These are phyloP conservation scores for Phytophthora tentaculata DNA, from an alignment of 352 stramenopile species.

Conservation along the genomic window DNA sequence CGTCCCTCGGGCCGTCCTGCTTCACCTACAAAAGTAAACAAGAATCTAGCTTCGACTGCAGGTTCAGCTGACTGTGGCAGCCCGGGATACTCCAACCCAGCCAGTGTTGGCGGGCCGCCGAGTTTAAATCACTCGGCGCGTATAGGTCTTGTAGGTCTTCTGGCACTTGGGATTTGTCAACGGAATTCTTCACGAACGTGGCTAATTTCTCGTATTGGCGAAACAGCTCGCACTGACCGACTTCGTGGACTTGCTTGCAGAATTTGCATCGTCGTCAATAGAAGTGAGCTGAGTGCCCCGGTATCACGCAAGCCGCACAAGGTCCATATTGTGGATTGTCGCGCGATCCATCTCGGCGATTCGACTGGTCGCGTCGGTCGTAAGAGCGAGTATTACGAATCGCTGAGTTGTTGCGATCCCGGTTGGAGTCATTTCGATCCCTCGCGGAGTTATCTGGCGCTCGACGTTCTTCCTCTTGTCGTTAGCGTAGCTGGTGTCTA, in stretches of 20 bases:
- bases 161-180: slow-evolving; percentile 9
- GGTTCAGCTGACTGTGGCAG: slow-evolving; percentile 11
- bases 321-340: background rate
- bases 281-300: background rate
- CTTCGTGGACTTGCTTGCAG: background rate
- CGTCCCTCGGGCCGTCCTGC: background rate
- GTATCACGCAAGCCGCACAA: background rate
- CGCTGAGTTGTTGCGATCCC: background rate
- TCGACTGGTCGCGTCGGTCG: background rate
- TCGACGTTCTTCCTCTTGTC: background rate
- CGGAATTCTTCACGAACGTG: background rate
- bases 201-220: slow-evolving; percentile 3
- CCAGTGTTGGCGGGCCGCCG: slow-evolving; percentile 12
- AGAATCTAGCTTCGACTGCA: slow-evolving; percentile 3
- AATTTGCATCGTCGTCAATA: background rate
- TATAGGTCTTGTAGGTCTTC: slow-evolving; percentile 7
- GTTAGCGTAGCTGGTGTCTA: background rate
- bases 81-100: slow-evolving; percentile 11
- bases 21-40: background rate
- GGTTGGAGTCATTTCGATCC: background rate
- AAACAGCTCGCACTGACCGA: background rate
- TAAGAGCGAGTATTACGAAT: background rate
- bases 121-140: slow-evolving; percentile 15
- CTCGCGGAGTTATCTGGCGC: background rate
- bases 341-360: background rate